Evolutionary conservation across 78 protist species (phyloP).

Genomic region (Dictyostelium brefeldianum): DNA sequence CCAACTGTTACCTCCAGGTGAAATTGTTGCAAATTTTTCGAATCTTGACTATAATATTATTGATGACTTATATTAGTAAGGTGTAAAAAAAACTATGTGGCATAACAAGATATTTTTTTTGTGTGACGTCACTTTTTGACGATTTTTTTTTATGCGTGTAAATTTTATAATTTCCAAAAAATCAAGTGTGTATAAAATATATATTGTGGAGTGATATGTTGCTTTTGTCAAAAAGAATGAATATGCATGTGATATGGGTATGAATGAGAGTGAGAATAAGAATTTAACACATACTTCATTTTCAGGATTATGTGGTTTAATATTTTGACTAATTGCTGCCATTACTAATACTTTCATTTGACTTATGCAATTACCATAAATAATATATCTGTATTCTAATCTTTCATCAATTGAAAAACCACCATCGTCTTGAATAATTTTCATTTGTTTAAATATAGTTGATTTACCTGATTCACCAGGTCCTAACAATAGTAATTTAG

Average conservation of each 20-base stretch:
- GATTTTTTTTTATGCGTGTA: no score
- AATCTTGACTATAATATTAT: conserved; percentile 48
- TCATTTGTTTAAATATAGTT: conserved; percentile 86
- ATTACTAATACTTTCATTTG: conserved; percentile 84
- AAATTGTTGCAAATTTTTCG: conserved; percentile 58
- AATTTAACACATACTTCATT: conserved; percentile 50
- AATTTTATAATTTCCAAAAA: no score
- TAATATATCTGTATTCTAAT: conserved; percentile 75
- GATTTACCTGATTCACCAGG: conserved; percentile 82
- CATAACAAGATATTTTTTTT: no score
- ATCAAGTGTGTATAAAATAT: no score
- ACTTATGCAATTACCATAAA: conserved; percentile 83
- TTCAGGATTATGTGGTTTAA: conserved; percentile 24
- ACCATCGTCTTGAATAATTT: conserved; percentile 82
- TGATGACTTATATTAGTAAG: not conserved
- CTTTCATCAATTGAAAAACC: conserved; percentile 78
- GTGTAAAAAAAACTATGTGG: no score
- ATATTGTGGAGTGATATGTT: no score
- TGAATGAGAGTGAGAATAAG: not conserved
- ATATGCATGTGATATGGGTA: not conserved
- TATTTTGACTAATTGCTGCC: conserved; percentile 32
- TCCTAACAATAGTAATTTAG: conserved; percentile 70
- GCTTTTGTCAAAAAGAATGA: not conserved
- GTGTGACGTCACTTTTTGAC: no score
- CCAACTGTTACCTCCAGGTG: conserved; percentile 83